Evolutionary conservation across 2,329 filamentous ascomycete species (phyloP), one percentile per base, ranked within the genome.

Genomic region (Mycosphaerella arachidis): DNA sequence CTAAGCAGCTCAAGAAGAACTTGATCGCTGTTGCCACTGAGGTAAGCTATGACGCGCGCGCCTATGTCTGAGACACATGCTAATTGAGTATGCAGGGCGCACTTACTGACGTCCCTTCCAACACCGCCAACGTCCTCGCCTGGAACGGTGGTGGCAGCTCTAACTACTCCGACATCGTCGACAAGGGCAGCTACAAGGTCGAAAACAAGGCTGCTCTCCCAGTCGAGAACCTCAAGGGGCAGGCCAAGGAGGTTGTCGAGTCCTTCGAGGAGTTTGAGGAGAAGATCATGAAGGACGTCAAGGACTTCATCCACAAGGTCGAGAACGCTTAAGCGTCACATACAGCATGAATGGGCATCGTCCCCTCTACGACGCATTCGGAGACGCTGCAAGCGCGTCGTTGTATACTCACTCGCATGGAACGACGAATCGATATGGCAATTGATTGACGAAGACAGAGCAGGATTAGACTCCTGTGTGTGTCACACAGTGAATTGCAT

Each of bases 141-240:
- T 99, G 92, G 93, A 99, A 99, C 85, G 94, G 95, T 75, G 95
- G 92, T 80, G 94, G 94, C 73, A 89, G 86, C 74, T 87, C 84
- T 81, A 96, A 99, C 88, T 97, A 90, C 86, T 84, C 67, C 71
- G 73, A 67, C 70, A 78, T 70, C 58, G 55, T 74, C 58, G 62
- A 70, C 55, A 62, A 73, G 64, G 75, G 77, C 67, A 70, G 74
- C 61, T 74, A 74, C 71, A 66, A 69, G 58, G 66, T 67, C 55
- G 30, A 31, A 9, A 52, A 52, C 50, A 74, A 64, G 73, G 64
- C 60, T 48, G 12, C 53, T 7, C 48, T 50, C 31, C 50, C 56
- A 30, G 56, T 59, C 31, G 57, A 62, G 35, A 20, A 43, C 13
- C 51, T 66, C 27, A 58, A 59, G 45, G 60, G 65, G 58, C 65